phyloP scores from a whole-genome alignment of 2,329 filamentous ascomycete genomes.

The Fusarium xylarioides region DNA sequence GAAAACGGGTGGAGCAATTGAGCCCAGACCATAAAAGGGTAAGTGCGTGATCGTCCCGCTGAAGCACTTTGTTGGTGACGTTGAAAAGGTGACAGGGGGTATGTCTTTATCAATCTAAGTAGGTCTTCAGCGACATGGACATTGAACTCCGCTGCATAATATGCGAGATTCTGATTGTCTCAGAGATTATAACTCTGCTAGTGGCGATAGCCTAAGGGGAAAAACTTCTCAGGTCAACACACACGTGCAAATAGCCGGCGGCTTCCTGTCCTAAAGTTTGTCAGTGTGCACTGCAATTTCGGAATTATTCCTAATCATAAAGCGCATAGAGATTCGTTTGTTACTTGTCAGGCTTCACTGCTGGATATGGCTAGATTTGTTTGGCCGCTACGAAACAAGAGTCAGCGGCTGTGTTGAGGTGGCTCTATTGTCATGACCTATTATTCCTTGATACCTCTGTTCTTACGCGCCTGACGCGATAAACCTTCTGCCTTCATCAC shows the following conservation, averaged over 20 bases:
- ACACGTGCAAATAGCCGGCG: not conserved
- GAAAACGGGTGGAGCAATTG: not conserved
- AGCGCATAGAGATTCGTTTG: not conserved
- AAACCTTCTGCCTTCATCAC: not conserved
- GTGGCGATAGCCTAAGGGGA: not conserved
- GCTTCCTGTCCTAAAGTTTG: not conserved
- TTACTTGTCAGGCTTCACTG: not conserved
- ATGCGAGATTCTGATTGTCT: not conserved
- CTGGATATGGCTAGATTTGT: no score
- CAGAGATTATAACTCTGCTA: not conserved
- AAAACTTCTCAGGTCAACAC: not conserved
- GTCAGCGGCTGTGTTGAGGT: not conserved
- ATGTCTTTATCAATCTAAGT: constrained; percentile 30
- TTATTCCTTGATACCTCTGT: not conserved
- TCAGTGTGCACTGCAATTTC: not conserved
- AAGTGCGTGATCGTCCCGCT: constrained; percentile 24
- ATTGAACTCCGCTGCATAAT: not conserved
- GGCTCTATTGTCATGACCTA: not conserved
- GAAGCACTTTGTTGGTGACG: not conserved
- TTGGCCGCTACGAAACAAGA: not conserved
- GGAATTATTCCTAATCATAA: not conserved
- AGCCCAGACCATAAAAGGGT: not conserved
- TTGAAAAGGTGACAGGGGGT: constrained; percentile 18
- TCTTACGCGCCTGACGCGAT: not conserved
- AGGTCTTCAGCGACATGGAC: not conserved